phyloP scores from a whole-genome alignment of 441 rosid species.

The Omphalea diandra region DNA sequence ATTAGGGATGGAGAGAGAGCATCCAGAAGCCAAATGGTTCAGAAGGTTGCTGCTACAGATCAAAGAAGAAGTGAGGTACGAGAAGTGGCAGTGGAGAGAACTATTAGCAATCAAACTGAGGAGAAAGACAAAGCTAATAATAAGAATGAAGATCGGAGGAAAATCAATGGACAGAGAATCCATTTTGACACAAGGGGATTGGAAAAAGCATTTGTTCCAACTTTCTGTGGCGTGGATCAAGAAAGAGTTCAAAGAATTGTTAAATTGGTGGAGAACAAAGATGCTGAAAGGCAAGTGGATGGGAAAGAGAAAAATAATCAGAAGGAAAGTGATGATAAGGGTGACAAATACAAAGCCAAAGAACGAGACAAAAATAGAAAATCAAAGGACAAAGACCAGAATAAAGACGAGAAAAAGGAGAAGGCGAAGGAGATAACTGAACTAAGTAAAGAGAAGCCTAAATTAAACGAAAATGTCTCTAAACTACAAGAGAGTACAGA shows the following conservation, averaged over 20 bases:
- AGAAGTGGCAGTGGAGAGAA: slow-evolving; percentile 29
- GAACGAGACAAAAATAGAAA: slow-evolving; percentile 36
- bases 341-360: slow-evolving; percentile 37
- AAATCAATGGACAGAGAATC: slow-evolving; percentile 35
- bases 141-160: slow-evolving; percentile 37
- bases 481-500: slow-evolving; percentile 33
- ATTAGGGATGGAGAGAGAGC: slow-evolving; percentile 49
- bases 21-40: slow-evolving; percentile 47
- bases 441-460: slow-evolving; percentile 35
- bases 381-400: slow-evolving; percentile 35
- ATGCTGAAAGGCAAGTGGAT: slow-evolving; percentile 33
- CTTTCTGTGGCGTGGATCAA: slow-evolving; percentile 30
- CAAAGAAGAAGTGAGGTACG: slow-evolving; percentile 29
- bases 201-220: slow-evolving; percentile 31
- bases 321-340: slow-evolving; percentile 35
- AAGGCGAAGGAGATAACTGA: slow-evolving; percentile 37
- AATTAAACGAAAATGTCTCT: slow-evolving; percentile 27
- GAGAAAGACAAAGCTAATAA: slow-evolving; percentile 35
- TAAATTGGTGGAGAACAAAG: slow-evolving; percentile 41
- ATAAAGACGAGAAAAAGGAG: slow-evolving; percentile 45
- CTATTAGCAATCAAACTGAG: slow-evolving; percentile 18
- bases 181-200: slow-evolving; percentile 27
- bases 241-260: slow-evolving; percentile 35
- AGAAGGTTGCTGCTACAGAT: slow-evolving; percentile 29
- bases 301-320: slow-evolving; percentile 37